Evolutionary conservation across 2,329 filamentous ascomycete genomes (phyloP), one percentile per base, ranked within the genome.

Genomic region (Pestalotiopsis sp.): DNA sequence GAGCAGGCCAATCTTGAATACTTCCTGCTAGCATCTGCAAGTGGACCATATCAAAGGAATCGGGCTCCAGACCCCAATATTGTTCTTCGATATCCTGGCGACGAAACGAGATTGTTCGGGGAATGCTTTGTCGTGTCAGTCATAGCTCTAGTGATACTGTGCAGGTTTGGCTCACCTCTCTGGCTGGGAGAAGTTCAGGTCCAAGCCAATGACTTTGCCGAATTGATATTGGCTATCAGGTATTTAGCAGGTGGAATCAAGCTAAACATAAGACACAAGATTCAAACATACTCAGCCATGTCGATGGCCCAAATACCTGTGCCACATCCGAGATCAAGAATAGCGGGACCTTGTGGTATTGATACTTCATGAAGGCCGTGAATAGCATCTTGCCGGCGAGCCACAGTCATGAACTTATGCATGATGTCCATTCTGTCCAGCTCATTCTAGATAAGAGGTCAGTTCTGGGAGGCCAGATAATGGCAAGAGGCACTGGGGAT

Each of bases 281-380:
- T 3, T 59, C 5, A 38, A 12, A 79, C 89, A 82, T 83, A 93
- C 87, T 92, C 90, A 71, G 92, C 92, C 81, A 97, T 92, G 73
- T 95, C 92, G 74, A 97, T 93, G 55, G 92, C 89, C 95, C 95
- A 98, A 70, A 97, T 95, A 52, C 94, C 94, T 1, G 94, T 97
- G 23, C 95, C 95, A 71, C 92, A 95, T 57, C 94, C 95, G 66
- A 97, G 77, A 75, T 92, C 90, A 57, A 92, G 77, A 62, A 92
- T 84, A 64, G 31, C 82, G 80, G 2, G 81, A 80, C 1, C 20
- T 38, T 20, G 31, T 14, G 76, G 72, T 23, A 36, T 65, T 72
- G 12, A 80, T 67, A 88, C 84, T 12, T 72, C 70, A 67, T 73
- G 73, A 25, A 78, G 38, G 76, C 76, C 71, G 67, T 65, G 67